Base-by-base conservation (phyloP, 768 basidiomycete genomes). In the Phallus indusiatus region DNA sequence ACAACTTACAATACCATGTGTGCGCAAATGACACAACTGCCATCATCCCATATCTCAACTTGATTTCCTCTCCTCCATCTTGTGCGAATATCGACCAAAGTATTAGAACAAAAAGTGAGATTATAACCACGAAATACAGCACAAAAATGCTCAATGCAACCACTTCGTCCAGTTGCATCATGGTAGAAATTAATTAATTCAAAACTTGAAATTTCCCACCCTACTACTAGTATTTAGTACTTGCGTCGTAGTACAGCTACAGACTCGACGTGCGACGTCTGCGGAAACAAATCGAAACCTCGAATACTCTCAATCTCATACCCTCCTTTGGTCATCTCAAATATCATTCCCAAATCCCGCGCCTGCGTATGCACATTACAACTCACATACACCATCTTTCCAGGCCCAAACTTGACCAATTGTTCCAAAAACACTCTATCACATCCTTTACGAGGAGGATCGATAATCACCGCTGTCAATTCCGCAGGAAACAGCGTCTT, bases 341-440 rank as follows among this genome's bases (percentile, higher is more conserved):
- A 35, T 36, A 96, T 81, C 71, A 75, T 80, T 16, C 90, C 93
- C 1, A 96, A 77, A 71, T 96, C 94, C 65, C 94, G 74, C 34
- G 89, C 90, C 74, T 91, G 89, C 8, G 93, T 93, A 66, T 94
- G 94, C 51, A 96, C 94, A 67, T 95, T 96, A 66, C 94, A 96
- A 67, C 89, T 92, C 59, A 97, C 91, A 67, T 96, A 96, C 53
- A 94, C 88, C 62, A 94, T 77, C 28, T 80, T 81, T 57, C 74
- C 72, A 12, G 86, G 76, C 37, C 82, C 72, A 71, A 97, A 89
- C 6, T 66, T 69, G 54, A 94, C 67, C 36, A 96, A 71, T 73
- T 97, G 95, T 46, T 78, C 71, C 46, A 97, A 76, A 63, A 90
- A 90, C 21, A 75, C 72, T 49, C 82, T 81, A 70, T 95, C 93